These are phyloP conservation scores for Albizia julibrissin DNA, from an alignment of 306 rosid genomes.

Conservation along the genomic window DNA sequence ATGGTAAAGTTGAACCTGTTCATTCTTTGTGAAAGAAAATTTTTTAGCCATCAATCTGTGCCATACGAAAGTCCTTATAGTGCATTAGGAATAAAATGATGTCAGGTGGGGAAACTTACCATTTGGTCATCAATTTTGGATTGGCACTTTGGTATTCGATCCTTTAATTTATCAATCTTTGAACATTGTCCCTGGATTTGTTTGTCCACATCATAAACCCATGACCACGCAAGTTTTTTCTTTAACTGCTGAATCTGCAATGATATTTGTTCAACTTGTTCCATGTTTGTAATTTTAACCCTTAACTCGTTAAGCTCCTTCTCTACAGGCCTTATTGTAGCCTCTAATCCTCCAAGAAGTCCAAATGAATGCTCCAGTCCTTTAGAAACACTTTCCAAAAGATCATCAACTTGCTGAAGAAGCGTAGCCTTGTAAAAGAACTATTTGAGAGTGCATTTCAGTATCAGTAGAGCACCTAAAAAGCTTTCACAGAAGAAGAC, in stretches of 20 bases:
- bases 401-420: slow-evolving; percentile 92
- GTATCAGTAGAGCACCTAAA: slow-evolving; percentile 46
- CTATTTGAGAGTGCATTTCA: slow-evolving; percentile 44
- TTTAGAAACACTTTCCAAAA: slow-evolving; percentile 61
- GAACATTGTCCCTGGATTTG: slow-evolving; percentile 53
- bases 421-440: slow-evolving; percentile 95
- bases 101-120: slow-evolving; percentile 46
- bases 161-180: slow-evolving; percentile 63
- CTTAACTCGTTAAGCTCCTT: slow-evolving; percentile 75
- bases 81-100: not conserved
- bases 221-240: slow-evolving; percentile 95
- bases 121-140: slow-evolving; percentile 64
- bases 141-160: slow-evolving; percentile 76
- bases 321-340: slow-evolving; percentile 74
- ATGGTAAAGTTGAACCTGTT: not conserved
- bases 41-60: slow-evolving; percentile 22
- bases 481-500: slow-evolving; percentile 25
- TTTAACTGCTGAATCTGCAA: slow-evolving; percentile 63
- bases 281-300: slow-evolving; percentile 76
- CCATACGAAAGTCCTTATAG: not conserved
- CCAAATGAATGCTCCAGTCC: slow-evolving; percentile 54
- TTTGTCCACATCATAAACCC: slow-evolving; percentile 82
- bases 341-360: slow-evolving; percentile 67
- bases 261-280: slow-evolving; percentile 80
- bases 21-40: not conserved